Percentiles rank a stretch among this genome's conserved stretches.
Evolutionary conservation across 2,329 filamentous ascomycete genomes (phyloP).

Genomic region (Diaporthe capsici): DNA sequence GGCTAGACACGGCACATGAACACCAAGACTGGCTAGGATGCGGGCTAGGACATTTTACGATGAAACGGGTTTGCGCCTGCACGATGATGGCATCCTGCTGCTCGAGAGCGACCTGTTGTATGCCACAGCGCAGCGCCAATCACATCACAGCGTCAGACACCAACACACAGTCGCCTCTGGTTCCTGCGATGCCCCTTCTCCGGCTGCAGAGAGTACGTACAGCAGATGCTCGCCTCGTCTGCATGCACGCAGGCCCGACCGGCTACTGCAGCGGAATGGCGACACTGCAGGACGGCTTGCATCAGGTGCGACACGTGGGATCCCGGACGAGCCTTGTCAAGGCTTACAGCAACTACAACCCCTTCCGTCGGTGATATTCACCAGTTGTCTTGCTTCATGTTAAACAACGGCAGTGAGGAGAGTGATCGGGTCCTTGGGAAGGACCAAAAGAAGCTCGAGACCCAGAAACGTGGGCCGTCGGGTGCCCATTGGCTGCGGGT

Average conservation of each 20-base stretch:
- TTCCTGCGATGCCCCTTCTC: not conserved
- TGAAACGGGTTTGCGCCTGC: slow-evolving; percentile 7
- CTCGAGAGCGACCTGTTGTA: not conserved
- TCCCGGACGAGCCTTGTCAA: not conserved
- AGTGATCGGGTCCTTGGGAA: not conserved
- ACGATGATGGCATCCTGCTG: slow-evolving; percentile 17
- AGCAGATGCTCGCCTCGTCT: not conserved
- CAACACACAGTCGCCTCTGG: not conserved
- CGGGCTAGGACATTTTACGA: not conserved
- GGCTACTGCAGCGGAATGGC: slow-evolving; percentile 25
- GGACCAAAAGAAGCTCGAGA: slow-evolving; percentile 14
- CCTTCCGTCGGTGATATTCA: not conserved
- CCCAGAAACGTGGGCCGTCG: slow-evolving; percentile 22
- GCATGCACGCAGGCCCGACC: slow-evolving; percentile 15
- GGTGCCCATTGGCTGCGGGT: slow-evolving; percentile 27
- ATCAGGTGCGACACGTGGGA: slow-evolving; percentile 28
- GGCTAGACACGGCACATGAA: slow-evolving; percentile 23
- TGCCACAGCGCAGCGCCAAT: not conserved
- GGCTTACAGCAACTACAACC: not conserved
- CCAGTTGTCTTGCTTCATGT: too few species aligned
- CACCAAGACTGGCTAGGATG: not conserved
- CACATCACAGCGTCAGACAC: slow-evolving; percentile 4
- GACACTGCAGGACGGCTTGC: slow-evolving; percentile 32
- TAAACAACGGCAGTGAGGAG: not conserved
- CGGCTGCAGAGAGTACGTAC: not conserved